These are phyloP conservation scores for Monotropa hypopitys DNA, from an alignment of 179 eudicot species.

Conservation along the genomic window DNA sequence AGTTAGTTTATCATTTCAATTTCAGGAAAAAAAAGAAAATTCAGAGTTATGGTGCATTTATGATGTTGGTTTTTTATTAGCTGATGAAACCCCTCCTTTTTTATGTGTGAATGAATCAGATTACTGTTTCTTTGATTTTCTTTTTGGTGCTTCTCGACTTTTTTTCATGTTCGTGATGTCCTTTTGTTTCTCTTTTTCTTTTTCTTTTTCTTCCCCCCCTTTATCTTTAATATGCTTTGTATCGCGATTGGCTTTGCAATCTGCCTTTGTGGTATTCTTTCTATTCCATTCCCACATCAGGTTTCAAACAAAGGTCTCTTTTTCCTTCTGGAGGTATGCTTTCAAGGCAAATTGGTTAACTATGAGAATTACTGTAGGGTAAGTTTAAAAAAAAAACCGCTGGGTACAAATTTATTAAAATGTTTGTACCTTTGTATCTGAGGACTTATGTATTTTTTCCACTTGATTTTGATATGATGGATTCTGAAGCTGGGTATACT, in stretches of 20 bases:
- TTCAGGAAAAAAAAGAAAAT: neutral
- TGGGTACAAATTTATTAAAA: neutral
- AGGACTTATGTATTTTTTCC: neutral
- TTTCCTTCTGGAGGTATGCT: neutral
- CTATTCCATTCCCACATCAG: neutral
- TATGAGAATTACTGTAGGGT: neutral
- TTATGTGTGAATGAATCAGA: neutral
- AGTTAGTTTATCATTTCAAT: neutral
- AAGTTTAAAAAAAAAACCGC: neutral
- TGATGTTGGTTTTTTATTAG: neutral
- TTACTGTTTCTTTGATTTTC: neutral
- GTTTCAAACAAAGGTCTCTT: neutral
- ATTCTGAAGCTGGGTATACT: neutral
- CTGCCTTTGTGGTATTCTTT: neutral
- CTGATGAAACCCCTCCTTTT: neutral
- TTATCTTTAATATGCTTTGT: neutral
- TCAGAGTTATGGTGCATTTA: neutral
- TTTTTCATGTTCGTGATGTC: neutral
- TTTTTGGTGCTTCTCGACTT: neutral
- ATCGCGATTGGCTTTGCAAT: neutral
- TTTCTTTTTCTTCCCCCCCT: too few species aligned
- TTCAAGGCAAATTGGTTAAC: neutral
- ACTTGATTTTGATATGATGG: neutral
- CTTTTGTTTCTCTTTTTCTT: neutral
- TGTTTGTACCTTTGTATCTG: neutral